phyloP scores from a whole-genome alignment of 169 alveolate species.

The Cryptosporidium muris region DNA sequence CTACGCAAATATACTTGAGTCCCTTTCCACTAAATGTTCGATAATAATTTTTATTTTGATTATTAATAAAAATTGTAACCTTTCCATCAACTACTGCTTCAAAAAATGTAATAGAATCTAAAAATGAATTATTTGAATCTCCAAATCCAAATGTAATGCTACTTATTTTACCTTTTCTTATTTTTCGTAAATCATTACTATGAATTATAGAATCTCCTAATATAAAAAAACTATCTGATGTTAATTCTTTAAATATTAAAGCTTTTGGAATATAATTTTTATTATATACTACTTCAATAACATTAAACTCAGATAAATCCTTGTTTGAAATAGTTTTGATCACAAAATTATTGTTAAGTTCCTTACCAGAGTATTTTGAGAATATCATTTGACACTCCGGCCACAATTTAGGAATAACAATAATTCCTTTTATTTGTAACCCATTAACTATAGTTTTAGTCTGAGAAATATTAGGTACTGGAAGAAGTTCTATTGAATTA shows the following conservation, averaged over 20 bases:
- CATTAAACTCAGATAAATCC: neutral
- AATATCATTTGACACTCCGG: constrained; percentile 70
- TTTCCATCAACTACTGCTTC: constrained; percentile 51
- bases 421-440: constrained; percentile 3
- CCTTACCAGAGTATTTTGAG: constrained; percentile 30
- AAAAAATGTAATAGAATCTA: constrained; percentile 42
- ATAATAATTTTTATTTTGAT: constrained; percentile 21
- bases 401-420: constrained; percentile 53
- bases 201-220: constrained; percentile 1
- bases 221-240: constrained; percentile 14
- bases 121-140: constrained; percentile 10
- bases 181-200: neutral
- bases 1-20: constrained; percentile 62
- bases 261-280: constrained; percentile 20
- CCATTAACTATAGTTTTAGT: constrained; percentile 4
- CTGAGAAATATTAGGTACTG: neutral
- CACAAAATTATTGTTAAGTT: constrained; percentile 23
- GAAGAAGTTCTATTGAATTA: constrained; percentile 8
- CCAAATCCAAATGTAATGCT: constrained; percentile 48
- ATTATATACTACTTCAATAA: constrained; percentile 34
- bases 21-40: constrained; percentile 44
- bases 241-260: constrained; percentile 31
- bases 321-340: constrained; percentile 10
- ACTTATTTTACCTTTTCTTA: constrained; percentile 39
- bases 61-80: constrained; percentile 32